phyloP scores from a whole-genome alignment of 2,329 filamentous ascomycete species.

The Trichophyton mentagrophytes region DNA sequence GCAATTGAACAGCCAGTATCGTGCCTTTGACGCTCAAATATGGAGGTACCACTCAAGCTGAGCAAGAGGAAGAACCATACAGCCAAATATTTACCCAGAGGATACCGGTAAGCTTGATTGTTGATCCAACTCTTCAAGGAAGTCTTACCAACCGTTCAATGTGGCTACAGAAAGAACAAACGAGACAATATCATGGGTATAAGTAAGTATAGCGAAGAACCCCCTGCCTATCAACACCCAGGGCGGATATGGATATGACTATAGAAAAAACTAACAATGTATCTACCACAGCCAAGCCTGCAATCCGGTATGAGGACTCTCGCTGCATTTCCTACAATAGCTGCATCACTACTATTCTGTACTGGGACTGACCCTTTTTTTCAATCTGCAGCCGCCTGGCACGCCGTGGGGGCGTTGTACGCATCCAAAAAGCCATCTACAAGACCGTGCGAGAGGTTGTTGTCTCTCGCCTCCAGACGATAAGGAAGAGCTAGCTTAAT shows the following conservation, averaged over 20 bases:
- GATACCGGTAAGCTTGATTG: neutral
- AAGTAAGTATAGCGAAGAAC: constrained; percentile 15
- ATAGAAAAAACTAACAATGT: neutral
- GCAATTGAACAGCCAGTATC: neutral
- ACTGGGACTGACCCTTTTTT: neutral
- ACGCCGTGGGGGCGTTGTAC: constrained; percentile 23
- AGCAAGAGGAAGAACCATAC: neutral
- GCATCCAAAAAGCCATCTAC: constrained; percentile 23
- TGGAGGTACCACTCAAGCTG: neutral
- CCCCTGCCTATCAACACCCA: neutral
- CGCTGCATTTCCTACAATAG: neutral
- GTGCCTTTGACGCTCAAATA: neutral
- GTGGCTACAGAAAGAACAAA: constrained; percentile 8
- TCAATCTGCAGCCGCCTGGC: constrained; percentile 22
- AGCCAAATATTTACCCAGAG: neutral
- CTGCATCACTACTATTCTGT: too few relatives aligned
- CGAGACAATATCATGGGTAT: constrained; percentile 21
- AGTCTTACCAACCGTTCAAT: neutral
- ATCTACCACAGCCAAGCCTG: constrained; percentile 18
- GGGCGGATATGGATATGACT: neutral
- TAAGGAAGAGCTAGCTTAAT: constrained; percentile 10
- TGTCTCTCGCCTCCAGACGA: constrained; percentile 14
- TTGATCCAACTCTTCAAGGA: neutral
- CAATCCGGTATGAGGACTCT: constrained; percentile 18
- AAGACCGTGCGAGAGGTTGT: constrained; percentile 17